Base-by-base conservation (phyloP, 1,284 basidiomycete genomes). In the Cryptococcus hybrid region DNA sequence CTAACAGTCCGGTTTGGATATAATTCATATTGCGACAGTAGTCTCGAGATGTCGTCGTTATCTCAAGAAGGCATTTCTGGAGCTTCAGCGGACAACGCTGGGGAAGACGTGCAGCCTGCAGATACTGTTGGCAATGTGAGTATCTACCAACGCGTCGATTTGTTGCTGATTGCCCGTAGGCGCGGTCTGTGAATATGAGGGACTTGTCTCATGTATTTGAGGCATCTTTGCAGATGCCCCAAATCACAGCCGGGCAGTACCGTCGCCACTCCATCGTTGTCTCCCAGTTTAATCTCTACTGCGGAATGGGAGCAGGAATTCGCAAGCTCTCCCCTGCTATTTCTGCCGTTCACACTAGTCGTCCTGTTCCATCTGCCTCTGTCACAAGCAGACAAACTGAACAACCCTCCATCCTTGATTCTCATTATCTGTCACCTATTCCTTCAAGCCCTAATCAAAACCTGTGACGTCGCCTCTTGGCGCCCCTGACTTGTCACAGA, bases 81-180 rank as follows among this genome's bases (percentile, higher is more conserved):
- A 34, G 52, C 48, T 24, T 24, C 24, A n/a, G 48, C 58, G 57
- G 68, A 70, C 60, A 62, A 61, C 30, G 59, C 57, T 18, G 68
- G 68, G 42, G 68, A 70, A 42, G 65, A 67, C n/a, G 47, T 55
- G 51, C 37, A 62, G 42, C 52, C 65, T 39, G 66, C 54, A 15
- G 59, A 68, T 65, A 61, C 11, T 11, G 40, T 11, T 9, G 9
- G 9, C n/a, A n/a, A n/a, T 9, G 40, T 42, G 40, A 24, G 24
- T 24, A 24, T 24, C 24, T 24, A 24, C 24, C 24, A 24, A 24
- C 24, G 24, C 24, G 24, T 24, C 24, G 24, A 24, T 24, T 24
- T 24, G 24, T 24, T 24, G 24, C 24, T 24, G 24, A 24, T 24
- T 24, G 24, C 24, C 24, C 24, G 24, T 24, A 24, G 24, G 34